Evolutionary conservation across 495 filamentous ascomycete species (phyloP), one percentile per base, ranked within the genome.

Genomic region (Aspergillus biplanus): DNA sequence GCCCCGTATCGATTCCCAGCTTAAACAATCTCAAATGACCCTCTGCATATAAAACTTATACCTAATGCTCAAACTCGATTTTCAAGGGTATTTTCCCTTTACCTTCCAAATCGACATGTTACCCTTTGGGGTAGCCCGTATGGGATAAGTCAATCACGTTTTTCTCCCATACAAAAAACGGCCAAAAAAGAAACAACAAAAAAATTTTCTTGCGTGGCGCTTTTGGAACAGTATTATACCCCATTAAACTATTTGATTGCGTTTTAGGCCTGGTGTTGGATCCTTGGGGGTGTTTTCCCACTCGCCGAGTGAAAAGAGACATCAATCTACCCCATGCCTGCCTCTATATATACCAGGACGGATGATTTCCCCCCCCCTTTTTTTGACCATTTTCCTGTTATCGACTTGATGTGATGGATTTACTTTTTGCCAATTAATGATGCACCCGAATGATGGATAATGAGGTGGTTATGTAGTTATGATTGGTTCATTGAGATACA

Each of bases 1-100:
- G 34, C 64, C 32, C 56, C 68, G 32, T 71, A 64, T 56, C 65
- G 63, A 18, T 75, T 71, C 37, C 65, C 69, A 4, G 69, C 71
- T 32, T 69, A 34, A 58, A 34, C 27, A 47, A 49, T 1, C 21
- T 61, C n/a, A 18, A 61, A 34, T 27, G 56, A 63, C 42, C 18
- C 21, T 27, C 21, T 27, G 21, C 21, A 27, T 27, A 27, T 27
- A 27, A 27, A 27, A 27, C 21, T 27, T 27, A 27, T 1, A 27
- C 21, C 21, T 27, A 27, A 27, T 27, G 1, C 21, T 27, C 21
- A 27, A 27, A 27, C 21, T 27, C 21, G 21, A 27, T 27, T 27
- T 27, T 27, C 21, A 2, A 27, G 21, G 21, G 21, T 27, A 2
- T 27, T 27, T 27, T 27, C 21, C 21, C 21, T 27, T 27, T 27